These are phyloP conservation scores for Kodamaea sp. DNA, from an alignment of 1,139 yeast species.

Conservation along the genomic window DNA sequence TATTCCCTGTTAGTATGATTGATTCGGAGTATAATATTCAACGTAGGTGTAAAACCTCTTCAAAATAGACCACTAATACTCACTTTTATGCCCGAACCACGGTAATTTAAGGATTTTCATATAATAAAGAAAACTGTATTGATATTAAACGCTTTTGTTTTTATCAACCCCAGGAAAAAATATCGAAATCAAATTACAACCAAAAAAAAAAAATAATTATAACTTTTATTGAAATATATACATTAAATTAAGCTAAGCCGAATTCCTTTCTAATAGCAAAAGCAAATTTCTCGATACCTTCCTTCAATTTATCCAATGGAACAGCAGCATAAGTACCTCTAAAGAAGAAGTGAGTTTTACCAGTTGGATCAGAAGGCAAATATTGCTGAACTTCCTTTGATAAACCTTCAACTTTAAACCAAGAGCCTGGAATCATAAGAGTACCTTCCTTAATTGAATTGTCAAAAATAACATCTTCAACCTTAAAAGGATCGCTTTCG, in stretches of 20 bases:
- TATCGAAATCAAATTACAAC: not conserved
- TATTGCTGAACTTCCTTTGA: slow-evolving; percentile 49
- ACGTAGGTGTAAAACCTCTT: not conserved
- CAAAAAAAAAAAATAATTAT: not conserved
- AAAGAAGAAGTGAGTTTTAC: slow-evolving; percentile 57
- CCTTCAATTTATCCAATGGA: slow-evolving; percentile 54
- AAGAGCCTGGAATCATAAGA: slow-evolving; percentile 83
- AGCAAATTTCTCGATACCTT: slow-evolving; percentile 66
- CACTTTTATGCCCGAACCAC: slow-evolving; percentile 75
- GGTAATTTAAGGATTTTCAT: slow-evolving; percentile 83
- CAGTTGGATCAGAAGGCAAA: slow-evolving; percentile 29
- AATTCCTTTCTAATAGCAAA: slow-evolving; percentile 49
- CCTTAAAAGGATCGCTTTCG: slow-evolving; percentile 50
- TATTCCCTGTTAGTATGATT: slow-evolving; percentile 16
- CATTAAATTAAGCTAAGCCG: slow-evolving; percentile 15
- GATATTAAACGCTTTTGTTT: not conserved
- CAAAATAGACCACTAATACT: slow-evolving; percentile 15
- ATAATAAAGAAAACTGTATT: not conserved
- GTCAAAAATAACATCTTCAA: slow-evolving; percentile 66
- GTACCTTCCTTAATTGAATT: slow-evolving; percentile 62
- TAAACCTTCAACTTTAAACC: slow-evolving; percentile 61
- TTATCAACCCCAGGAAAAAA: not conserved
- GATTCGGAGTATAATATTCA: not conserved
- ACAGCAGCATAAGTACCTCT: slow-evolving; percentile 93
- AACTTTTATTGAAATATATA: not conserved